Conservation (phyloP, 2,329 filamentous ascomycete species). For the Penicillium capsulatum region DNA sequence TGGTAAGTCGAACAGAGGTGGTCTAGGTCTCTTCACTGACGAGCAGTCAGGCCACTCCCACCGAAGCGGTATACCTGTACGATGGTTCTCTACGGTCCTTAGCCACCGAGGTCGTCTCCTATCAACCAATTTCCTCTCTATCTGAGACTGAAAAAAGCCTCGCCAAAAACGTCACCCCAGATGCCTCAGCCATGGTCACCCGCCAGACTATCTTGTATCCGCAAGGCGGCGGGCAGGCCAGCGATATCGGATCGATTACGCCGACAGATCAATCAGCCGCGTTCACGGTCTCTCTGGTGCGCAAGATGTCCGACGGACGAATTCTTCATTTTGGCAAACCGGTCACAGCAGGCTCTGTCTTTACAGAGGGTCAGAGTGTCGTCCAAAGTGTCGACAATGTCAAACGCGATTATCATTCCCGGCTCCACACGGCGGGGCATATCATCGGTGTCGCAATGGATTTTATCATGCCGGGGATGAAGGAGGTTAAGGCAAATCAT, state of each 20-base stretch:
- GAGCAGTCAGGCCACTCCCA: constrained; percentile 6
- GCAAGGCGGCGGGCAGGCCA: constrained; percentile 27
- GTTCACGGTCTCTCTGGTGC: constrained; percentile 26
- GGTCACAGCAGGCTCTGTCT: neutral
- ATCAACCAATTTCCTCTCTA: constrained; percentile 18
- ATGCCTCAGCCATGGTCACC: constrained; percentile 21
- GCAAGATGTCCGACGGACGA: constrained; percentile 21
- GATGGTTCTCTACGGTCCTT: constrained; percentile 20
- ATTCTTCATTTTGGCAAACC: constrained; percentile 27
- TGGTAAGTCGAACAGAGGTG: too few species aligned
- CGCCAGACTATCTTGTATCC: constrained; percentile 29
- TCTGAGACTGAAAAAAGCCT: constrained; percentile 19
- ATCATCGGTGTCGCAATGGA: constrained; percentile 29
- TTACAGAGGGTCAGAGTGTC: constrained; percentile 18
- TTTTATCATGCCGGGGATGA: constrained; percentile 21
- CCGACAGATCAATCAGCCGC: constrained; percentile 6
- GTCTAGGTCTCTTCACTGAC: too few species aligned
- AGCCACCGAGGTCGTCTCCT: constrained; percentile 21
- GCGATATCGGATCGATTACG: constrained; percentile 24
- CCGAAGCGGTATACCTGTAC: constrained; percentile 27
- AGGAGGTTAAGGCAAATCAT: constrained; percentile 31
- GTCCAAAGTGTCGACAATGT: constrained; percentile 22
- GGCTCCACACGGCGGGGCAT: constrained; percentile 31
- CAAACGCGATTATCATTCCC: constrained; percentile 28
- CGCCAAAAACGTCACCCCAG: constrained; percentile 15